phyloP scores from a whole-genome alignment of 2,329 filamentous ascomycete species.

The Exophiala dermatitidis region DNA sequence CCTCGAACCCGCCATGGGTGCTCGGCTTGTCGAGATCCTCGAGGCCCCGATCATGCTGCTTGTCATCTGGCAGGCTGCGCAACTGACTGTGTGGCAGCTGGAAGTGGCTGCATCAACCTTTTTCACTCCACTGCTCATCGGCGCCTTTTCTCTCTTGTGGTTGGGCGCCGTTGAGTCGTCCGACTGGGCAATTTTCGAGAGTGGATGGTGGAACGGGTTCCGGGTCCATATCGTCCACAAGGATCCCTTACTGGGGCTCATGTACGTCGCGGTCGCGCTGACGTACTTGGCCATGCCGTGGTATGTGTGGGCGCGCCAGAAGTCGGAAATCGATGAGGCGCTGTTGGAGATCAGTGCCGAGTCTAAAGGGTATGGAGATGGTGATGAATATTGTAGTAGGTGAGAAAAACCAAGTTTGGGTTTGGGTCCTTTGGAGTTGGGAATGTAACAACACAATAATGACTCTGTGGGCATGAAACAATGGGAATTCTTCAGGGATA shows the following conservation, averaged over 20 bases:
- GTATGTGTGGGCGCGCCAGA: conserved; percentile 1
- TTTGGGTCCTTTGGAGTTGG: too few relatives aligned
- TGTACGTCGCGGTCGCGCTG: conserved; percentile 4
- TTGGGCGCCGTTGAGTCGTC: conserved; percentile 8
- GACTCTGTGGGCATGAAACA: too few relatives aligned
- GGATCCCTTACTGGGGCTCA: conserved; percentile 2
- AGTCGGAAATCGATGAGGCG: background rate
- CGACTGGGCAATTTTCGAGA: background rate
- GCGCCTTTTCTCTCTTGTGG: conserved; percentile 7
- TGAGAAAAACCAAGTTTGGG: background rate
- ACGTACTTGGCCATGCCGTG: conserved; percentile 14
- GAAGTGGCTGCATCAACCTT: background rate
- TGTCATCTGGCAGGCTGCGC: conserved; percentile 14
- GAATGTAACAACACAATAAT: too few relatives aligned
- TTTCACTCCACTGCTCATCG: conserved; percentile 7
- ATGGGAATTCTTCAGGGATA: too few relatives aligned
- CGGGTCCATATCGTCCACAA: background rate
- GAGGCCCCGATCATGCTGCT: conserved; percentile 14
- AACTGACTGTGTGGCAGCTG: conserved; percentile 11
- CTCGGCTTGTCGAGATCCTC: conserved; percentile 11
- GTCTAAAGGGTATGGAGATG: background rate
- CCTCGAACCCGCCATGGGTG: conserved; percentile 7
- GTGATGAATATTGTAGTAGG: conserved; percentile 8
- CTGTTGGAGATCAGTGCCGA: conserved; percentile 5
- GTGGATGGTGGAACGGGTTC: conserved; percentile 5